Base-by-base conservation (phyloP, 306 rosid genomes). In the Prunus davidiana region DNA sequence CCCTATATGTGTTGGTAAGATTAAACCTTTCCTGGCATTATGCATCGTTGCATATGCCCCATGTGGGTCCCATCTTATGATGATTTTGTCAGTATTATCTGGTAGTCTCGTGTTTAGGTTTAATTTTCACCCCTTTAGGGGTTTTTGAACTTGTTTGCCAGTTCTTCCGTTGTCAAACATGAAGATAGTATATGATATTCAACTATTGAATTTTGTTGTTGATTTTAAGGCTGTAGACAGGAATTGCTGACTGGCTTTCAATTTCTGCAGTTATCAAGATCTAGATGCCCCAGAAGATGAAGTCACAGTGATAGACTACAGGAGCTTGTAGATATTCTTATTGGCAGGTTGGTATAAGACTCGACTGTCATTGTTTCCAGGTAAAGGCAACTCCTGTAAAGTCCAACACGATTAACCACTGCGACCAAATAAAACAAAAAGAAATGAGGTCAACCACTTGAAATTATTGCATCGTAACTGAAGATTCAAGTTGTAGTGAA, bases 261-360 rank as follows among this genome's bases (percentile, higher is more conserved):
- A 58, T 57, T 80, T 79, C 73, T 73, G 86, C 95, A 95, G 98
- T 80, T 95, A 95, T 82, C 97, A 92, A 89, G 98, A 95, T 79
- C 84, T 95, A 78, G 98, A 95, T 80, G 98, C 96, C 14, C 98
- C 97, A 0, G 98, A 95, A 38, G 98, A 95, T 62, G 98, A 95
- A 83, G 97, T 95, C 75, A 92, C 98, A 2, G 98, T 95, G 87
- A 95, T 95, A 81, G 98, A 95, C 78, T 95, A 95, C 81, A 83
- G 98, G 84, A 95, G 98, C 86, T 90, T 95, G 87, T 95, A 90
- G 86, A 76, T 73, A 71, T 71, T 60, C 15, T 22, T 14, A n/a
- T 70, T 12, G 22, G 30, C 27, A 22, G 57, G 25, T 24, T 62
- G 28, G 66, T 63, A 6, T 14, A 46, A 69, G 64, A 45, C 63